A percentile compares a stretch with the other conserved stretches of the same genome.
phyloP scores from a whole-genome alignment of 2,329 filamentous ascomycete genomes.

The Dothiorella sarmentorum region DNA sequence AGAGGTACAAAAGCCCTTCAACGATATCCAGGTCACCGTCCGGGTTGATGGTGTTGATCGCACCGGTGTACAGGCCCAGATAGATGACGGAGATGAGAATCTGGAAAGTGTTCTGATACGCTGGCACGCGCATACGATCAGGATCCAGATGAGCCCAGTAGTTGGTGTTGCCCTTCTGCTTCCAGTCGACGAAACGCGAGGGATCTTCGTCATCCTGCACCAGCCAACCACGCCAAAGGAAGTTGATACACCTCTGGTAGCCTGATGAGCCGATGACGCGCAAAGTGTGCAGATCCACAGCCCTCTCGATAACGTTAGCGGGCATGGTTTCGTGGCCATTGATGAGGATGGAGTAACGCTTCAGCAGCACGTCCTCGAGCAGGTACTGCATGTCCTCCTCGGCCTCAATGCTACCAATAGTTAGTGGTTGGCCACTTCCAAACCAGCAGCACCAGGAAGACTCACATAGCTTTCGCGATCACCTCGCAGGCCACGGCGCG shows the following conservation, averaged over 20 bases:
- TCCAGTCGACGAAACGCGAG: slow-evolving; percentile 84
- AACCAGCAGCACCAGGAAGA: slow-evolving; percentile 23
- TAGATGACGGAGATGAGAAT: slow-evolving; percentile 81
- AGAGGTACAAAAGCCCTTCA: slow-evolving; percentile 81
- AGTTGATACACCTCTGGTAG: slow-evolving; percentile 91
- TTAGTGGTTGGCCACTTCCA: not conserved
- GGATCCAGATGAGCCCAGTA: slow-evolving; percentile 86
- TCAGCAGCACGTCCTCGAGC: slow-evolving; percentile 76
- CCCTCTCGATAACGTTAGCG: slow-evolving; percentile 86
- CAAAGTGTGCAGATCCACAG: slow-evolving; percentile 88
- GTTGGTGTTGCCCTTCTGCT: slow-evolving; percentile 70
- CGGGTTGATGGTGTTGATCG: slow-evolving; percentile 91
- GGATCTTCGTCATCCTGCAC: slow-evolving; percentile 94
- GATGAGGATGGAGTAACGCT: slow-evolving; percentile 78
- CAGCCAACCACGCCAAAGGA: slow-evolving; percentile 93
- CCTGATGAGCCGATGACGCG: slow-evolving; percentile 85
- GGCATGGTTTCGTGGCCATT: slow-evolving; percentile 69
- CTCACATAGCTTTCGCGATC: slow-evolving; percentile 71
- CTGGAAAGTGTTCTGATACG: slow-evolving; percentile 89
- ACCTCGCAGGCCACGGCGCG: slow-evolving; percentile 83
- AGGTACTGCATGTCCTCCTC: slow-evolving; percentile 79
- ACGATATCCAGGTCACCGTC: slow-evolving; percentile 78
- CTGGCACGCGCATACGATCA: slow-evolving; percentile 86
- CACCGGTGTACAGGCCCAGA: slow-evolving; percentile 78
- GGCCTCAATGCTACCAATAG: slow-evolving; percentile 64